phyloP scores from a whole-genome alignment of 2,329 filamentous ascomycete genomes.

The Phyllosticta citriasiana region DNA sequence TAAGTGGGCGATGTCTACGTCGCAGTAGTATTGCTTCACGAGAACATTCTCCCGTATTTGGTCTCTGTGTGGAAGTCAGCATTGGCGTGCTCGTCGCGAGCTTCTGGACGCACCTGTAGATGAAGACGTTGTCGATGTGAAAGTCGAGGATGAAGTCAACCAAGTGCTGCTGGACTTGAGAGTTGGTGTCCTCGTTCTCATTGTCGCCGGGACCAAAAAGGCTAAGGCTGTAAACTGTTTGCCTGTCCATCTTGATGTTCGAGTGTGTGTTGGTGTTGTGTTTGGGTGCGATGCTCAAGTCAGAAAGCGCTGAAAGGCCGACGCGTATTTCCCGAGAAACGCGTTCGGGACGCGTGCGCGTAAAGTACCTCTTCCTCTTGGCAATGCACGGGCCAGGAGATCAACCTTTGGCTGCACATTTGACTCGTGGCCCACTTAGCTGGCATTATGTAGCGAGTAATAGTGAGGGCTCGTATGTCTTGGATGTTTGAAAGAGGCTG shows the following conservation, averaged over 20 bases:
- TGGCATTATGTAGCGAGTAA: no score
- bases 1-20: slow-evolving; percentile 88
- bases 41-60: slow-evolving; percentile 92
- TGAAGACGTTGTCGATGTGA: slow-evolving; percentile 84
- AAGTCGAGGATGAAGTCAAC: slow-evolving; percentile 91
- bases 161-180: slow-evolving; percentile 60
- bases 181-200: slow-evolving; percentile 24
- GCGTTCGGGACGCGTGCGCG: slow-evolving; percentile 9
- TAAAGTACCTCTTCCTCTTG: slow-evolving; percentile 12
- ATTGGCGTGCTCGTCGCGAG: slow-evolving; percentile 7
- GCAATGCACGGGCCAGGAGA: neutral
- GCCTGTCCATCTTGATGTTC: slow-evolving; percentile 60
- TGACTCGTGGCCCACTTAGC: no score
- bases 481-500: no score
- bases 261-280: neutral
- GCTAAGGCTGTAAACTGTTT: slow-evolving; percentile 76
- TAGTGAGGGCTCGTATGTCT: no score
- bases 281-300: neutral
- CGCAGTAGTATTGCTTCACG: slow-evolving; percentile 88
- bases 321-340: neutral
- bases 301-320: slow-evolving; percentile 1
- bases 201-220: slow-evolving; percentile 48
- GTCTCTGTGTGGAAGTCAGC: slow-evolving; percentile 53
- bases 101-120: slow-evolving; percentile 61
- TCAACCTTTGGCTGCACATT: no score